A percentile compares a stretch with the other conserved stretches of the same genome.
Conservation (phyloP, 306 rosid genomes). For the Alnus glutinosa region DNA sequence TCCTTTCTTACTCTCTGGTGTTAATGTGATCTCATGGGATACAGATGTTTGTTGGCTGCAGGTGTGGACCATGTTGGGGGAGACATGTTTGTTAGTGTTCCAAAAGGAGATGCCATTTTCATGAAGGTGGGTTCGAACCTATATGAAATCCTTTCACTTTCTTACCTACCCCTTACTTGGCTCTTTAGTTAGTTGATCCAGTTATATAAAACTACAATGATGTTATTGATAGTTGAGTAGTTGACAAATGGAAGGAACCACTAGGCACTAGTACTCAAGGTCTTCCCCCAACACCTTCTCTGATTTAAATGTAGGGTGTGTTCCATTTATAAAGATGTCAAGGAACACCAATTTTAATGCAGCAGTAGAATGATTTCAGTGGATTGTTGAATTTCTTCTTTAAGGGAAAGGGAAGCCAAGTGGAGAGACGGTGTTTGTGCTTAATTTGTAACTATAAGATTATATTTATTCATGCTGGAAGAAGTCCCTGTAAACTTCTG, state of each 20-base stretch:
- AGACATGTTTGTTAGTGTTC: slow-evolving; percentile 86
- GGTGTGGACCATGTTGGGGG: slow-evolving; percentile 97
- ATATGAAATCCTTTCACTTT: neutral
- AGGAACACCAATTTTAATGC: neutral
- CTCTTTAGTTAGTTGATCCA: neutral
- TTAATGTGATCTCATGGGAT: slow-evolving; percentile 1
- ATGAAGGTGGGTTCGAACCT: slow-evolving; percentile 63
- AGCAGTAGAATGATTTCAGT: neutral
- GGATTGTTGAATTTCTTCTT: neutral
- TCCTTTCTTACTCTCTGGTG: neutral
- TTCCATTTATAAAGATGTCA: neutral
- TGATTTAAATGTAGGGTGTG: neutral
- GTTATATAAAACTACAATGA: neutral
- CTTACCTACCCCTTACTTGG: neutral
- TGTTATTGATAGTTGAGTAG: neutral
- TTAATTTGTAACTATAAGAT: no score
- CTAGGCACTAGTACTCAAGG: neutral
- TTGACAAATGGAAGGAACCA: neutral
- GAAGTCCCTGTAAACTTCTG: neutral
- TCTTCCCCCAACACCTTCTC: neutral
- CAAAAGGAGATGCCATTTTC: slow-evolving; percentile 85
- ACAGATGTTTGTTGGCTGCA: slow-evolving; percentile 28
- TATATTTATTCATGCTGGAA: neutral
- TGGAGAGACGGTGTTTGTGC: neutral
- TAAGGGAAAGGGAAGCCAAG: neutral